Base-by-base conservation (phyloP, 1,284 basidiomycete species). In the Tilletia setariae region DNA sequence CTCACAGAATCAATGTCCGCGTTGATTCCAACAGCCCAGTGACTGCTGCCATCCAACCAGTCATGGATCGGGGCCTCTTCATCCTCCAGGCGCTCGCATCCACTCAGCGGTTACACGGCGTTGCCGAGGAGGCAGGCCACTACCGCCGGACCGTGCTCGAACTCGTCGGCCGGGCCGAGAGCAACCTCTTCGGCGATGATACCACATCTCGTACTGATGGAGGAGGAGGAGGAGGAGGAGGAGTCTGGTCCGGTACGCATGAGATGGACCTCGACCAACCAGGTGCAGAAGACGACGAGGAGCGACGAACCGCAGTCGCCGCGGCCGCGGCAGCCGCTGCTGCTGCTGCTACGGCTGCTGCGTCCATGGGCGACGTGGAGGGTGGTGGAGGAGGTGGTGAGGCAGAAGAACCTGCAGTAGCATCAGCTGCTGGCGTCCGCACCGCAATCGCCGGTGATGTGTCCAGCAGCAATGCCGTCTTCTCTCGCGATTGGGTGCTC, bases 321-420 rank as follows among this genome's bases (percentile, higher is more conserved):
- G 63, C n/a, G 11, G 63, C 42, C 30, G 44, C 63, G 11, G 42
- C 63, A n/a, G 42, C 63, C 23, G 63, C 43, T 11, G 63, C 43
- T 28, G 63, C 63, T 8, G n/a, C 63, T 44, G 40, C 63, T 9
- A 40, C 63, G 6, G 40, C 40, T 44, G 53, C 47, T 7, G 47
- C 47, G 47, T 49, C 47, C n/a, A 49, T 49, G 47, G 47, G n/a
- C 25, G 47, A 49, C 19, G n/a, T 8, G 1, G 47, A 19, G 8
- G 8, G n/a, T 21, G n/a, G n/a, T 49, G 47, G 47, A 8, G 44
- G 15, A n/a, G n/a, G 44, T 46, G 44, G 44, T n/a, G n/a, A n/a
- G n/a, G n/a, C n/a, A n/a, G n/a, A n/a, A n/a, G n/a, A n/a, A n/a
- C n/a, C n/a, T n/a, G 13, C 44, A 13, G 44, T 46, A 15, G 8